Conservation (phyloP, 495 filamentous ascomycete genomes). For the Xylaria curta region DNA sequence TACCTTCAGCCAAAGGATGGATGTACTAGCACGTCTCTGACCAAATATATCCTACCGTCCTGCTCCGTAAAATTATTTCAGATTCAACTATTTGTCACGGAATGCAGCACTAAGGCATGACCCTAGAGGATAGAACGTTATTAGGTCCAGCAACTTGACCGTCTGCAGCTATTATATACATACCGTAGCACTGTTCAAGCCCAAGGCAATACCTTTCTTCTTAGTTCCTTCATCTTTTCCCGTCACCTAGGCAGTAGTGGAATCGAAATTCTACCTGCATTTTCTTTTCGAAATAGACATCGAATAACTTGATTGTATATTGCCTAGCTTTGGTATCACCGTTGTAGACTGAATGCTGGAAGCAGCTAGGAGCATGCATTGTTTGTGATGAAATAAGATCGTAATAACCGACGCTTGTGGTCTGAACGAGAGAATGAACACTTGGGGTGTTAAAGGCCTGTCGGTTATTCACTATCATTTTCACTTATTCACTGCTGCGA, state of each 20-base stretch:
- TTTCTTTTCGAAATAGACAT: not conserved
- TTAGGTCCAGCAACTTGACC: no score
- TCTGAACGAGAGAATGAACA: not conserved
- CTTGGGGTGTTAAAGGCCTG: not conserved
- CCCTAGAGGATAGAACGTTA: no score
- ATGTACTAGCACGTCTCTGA: no score
- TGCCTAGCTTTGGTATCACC: not conserved
- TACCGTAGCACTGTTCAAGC: not conserved
- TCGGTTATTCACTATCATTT: not conserved
- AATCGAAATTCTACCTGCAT: not conserved
- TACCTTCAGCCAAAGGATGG: not conserved
- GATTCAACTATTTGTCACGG: not conserved
- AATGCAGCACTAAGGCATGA: no score
- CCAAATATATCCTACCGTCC: not conserved
- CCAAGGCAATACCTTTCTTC: not conserved
- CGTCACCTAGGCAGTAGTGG: not conserved
- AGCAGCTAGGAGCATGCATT: not conserved
- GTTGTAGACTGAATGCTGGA: not conserved
- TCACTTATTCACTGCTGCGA: not conserved
- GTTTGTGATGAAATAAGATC: not conserved
- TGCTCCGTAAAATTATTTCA: not conserved
- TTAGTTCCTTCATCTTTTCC: not conserved
- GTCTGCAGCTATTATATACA: no score
- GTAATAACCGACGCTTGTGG: not conserved
- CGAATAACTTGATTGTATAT: not conserved